Base-by-base conservation (phyloP, 1,284 basidiomycete genomes). In the Schizophyllum amplum region DNA sequence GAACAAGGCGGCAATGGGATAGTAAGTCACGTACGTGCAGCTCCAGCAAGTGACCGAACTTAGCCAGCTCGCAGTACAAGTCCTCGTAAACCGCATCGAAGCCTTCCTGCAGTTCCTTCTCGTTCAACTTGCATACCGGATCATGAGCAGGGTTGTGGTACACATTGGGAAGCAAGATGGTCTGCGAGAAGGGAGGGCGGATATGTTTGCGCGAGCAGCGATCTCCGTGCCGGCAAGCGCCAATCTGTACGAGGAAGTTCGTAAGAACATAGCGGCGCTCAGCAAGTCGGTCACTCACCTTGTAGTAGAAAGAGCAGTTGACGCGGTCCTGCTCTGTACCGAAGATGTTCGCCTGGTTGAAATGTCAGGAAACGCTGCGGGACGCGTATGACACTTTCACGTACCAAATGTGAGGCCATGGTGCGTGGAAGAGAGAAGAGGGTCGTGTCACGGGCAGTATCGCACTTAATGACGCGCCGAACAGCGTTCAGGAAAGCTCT, bases 21-120 rank as follows among this genome's bases (percentile, higher is more conserved):
- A 57, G 25, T 51, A 26, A 52, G 57, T 22, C 33, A 79, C 87
- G 69, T 67, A 90, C 94, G 73, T 98, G 95, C 64, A 99, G 81
- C 74, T 99, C 97, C 55, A 97, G 75, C 53, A 99, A 78, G 72
- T 98, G 87, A 2, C 97, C 97, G 69, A 94, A 98, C 72, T 97
- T 96, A 57, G 91, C 80, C 52, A 99, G 74, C 70, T 99, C 96
- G 66, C 92, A 91, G 68, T 91, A 95, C 56, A 94, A 75, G 70
- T 97, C 95, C 72, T 97, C 93, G 68, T 96, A 99, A 57, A 99
- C 96, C 0, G 91, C 88, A 71, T 99, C 96, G 71, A 99, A 99
- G 51, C 95, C 92, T 63, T 91, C 87, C 73, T 98, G 94, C 5
- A 98, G 76, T 69, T 98, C 92, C 69, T 90, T 83, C 66, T 89